Base-by-base conservation (phyloP, 805 yeast genomes). In the Blastobotrys robertii region DNA sequence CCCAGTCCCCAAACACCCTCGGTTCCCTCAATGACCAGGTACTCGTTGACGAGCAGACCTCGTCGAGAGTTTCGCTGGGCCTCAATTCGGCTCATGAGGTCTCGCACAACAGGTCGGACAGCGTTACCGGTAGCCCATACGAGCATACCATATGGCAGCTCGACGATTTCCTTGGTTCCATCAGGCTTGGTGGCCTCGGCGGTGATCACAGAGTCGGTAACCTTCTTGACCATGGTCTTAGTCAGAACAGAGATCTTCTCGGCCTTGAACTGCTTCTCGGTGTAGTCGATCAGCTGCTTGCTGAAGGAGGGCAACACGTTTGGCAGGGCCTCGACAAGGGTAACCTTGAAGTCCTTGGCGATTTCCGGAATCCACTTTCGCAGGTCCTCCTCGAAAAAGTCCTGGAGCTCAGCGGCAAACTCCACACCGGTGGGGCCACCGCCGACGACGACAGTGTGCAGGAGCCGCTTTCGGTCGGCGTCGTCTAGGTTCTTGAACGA, bases 341-440 rank as follows among this genome's bases (percentile, higher is more conserved):
- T 74, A 41, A 90, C 92, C 56, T 76, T 76, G 65, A 87, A 77
- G 64, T 88, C 97, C 53, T 72, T 68, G 51, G 85, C 79, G 52
- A 88, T 76, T 56, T 74, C 81, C 35, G 97, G 97, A 68, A 84
- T 81, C 87, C 94, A 84, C 66, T 81, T 84, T 56, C 69, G 67
- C 66, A 88, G 73, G 65, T 88, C 97, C 64, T 88, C 94, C 63
- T 84, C 87, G 49, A 87, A 83, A 66, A 84, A 90, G 66, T 88
- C 97, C 68, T 84, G 94, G 55, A 88, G 69, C 67, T 90, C 97
- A 58, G 95, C 97, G 53, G 97, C 96, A 56, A 87, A 83, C 68
- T 87, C 97, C 49, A 88, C 96, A 69, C 97, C 97, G 36, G 97
- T 88, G 62, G 97, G 97, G 51, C 97, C 97, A 66, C 97, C 97